phyloP scores from a whole-genome alignment of 441 rosid genomes.

The Jatropha multifida region DNA sequence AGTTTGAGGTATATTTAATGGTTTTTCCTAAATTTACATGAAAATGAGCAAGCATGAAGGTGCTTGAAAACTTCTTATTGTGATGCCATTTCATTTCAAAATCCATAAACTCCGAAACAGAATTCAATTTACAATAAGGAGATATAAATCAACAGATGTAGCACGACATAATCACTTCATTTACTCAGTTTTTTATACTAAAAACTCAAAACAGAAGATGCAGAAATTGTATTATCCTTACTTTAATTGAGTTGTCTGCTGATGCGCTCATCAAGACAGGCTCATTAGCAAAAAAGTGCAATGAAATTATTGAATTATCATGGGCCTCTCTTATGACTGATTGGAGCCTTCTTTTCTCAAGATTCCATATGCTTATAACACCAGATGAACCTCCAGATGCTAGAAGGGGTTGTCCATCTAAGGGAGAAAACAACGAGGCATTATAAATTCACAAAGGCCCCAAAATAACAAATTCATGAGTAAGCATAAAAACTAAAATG shows the following conservation, averaged over 20 bases:
- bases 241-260: constrained; percentile 91
- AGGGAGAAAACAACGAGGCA: constrained; percentile 7
- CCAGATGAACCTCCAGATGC: constrained; percentile 96
- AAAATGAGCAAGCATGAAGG: not conserved
- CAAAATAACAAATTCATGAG: not conserved
- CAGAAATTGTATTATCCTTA: constrained; percentile 31
- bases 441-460: constrained; percentile 5
- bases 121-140: not conserved
- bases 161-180: not conserved
- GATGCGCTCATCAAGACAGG: constrained; percentile 97
- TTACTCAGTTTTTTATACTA: not conserved
- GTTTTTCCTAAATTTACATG: not conserved
- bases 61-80: not conserved
- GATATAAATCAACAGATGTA: not conserved
- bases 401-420: constrained; percentile 94
- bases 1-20: no score
- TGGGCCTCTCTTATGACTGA: constrained; percentile 93
- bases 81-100: not conserved
- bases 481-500: not conserved
- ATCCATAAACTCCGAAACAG: constrained; percentile 2
- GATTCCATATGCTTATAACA: constrained; percentile 98
- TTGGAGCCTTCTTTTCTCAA: constrained; percentile 84
- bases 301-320: constrained; percentile 72
- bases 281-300: constrained; percentile 92
- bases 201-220: not conserved